Evolutionary conservation across 1,139 yeast species (phyloP), one percentile per base, ranked within the genome.

Genomic region (Zygosaccharomyces pseudobailii): DNA sequence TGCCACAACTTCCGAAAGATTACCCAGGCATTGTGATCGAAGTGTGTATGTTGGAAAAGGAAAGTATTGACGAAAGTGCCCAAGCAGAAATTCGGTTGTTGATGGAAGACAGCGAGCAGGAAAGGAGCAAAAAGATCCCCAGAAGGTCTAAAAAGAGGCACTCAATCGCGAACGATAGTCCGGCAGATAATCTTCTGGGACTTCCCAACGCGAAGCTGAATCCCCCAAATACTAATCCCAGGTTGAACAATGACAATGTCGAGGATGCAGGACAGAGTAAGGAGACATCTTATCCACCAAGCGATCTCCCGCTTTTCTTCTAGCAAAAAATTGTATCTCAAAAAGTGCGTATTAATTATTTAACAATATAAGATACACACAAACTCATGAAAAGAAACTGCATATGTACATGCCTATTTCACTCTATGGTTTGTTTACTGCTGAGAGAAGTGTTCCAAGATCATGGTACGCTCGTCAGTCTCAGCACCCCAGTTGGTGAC

Each of bases 401-500:
- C 38, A 20, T 4, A 34, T 34, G 6, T 25, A n/a, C n/a, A 25
- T 23, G 31, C 20, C 10, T 30, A 20, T n/a, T 22, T 13, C 25
- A 20, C 19, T 13, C 39, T 25, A 19, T 35, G 36, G 44, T 42
- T 31, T 24, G 48, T 47, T 56, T 64, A 62, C 77, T 87, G 90
- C 75, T 87, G 87, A 71, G 95, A 84, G 77, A 92, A 89, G 84
- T 88, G 92, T 78, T 89, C 95, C 76, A 92, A 84, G 75, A 92
- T 85, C 77, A 88, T 86, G 82, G 83, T 80, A 82, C 97, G 90
- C 80, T 90, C 98, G 71, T 85, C 95, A 70, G 97, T 87, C 78
- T 90, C 96, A 72, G 89, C 95, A 87, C 98, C 98, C 97, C 97
- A 92, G 94, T 88, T 85, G 84, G 87, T 89, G 82, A 92, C 89